phyloP scores from a whole-genome alignment of 2,329 filamentous ascomycete genomes.

The Coniella lustricola region DNA sequence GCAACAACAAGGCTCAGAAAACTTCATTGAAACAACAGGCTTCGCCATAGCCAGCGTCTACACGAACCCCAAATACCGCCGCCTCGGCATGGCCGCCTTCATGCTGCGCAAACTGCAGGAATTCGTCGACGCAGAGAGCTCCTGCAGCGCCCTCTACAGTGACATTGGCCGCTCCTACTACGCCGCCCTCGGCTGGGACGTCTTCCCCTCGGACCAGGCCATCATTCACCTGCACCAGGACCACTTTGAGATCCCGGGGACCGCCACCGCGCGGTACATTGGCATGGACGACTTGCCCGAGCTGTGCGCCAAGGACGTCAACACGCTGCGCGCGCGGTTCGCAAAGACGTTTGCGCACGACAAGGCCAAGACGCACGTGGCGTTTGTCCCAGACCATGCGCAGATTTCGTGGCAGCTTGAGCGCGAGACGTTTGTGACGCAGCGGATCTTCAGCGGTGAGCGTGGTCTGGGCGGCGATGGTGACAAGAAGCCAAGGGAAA shows the following conservation, averaged over 20 bases:
- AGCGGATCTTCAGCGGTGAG: constrained; percentile 18
- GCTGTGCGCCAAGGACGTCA: constrained; percentile 23
- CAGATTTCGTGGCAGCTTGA: constrained; percentile 28
- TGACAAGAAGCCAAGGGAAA: background rate
- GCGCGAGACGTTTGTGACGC: constrained; percentile 24
- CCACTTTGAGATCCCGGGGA: constrained; percentile 17
- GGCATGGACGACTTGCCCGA: constrained; percentile 18
- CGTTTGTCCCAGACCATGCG: constrained; percentile 25
- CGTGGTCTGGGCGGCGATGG: too few relatives aligned
- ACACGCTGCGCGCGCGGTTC: constrained; percentile 22
- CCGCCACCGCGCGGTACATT: constrained; percentile 21
- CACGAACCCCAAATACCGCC: constrained; percentile 28
- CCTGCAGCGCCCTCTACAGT: constrained; percentile 30
- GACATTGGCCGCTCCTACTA: constrained; percentile 28
- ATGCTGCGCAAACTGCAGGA: constrained; percentile 28
- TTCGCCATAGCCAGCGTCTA: constrained; percentile 29
- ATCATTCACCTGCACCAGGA: constrained; percentile 24
- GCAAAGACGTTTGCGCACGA: constrained; percentile 18
- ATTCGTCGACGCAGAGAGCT: constrained; percentile 27
- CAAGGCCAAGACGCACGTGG: constrained; percentile 24
- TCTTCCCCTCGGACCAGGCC: constrained; percentile 26
- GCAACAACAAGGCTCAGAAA: too few relatives aligned
- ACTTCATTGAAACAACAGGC: constrained; percentile 21
- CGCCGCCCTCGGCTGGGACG: constrained; percentile 28
- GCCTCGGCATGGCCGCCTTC: constrained; percentile 28